Evolutionary conservation across 169 alveolate species (phyloP).

Genomic region (Toxoplasma gondii): DNA sequence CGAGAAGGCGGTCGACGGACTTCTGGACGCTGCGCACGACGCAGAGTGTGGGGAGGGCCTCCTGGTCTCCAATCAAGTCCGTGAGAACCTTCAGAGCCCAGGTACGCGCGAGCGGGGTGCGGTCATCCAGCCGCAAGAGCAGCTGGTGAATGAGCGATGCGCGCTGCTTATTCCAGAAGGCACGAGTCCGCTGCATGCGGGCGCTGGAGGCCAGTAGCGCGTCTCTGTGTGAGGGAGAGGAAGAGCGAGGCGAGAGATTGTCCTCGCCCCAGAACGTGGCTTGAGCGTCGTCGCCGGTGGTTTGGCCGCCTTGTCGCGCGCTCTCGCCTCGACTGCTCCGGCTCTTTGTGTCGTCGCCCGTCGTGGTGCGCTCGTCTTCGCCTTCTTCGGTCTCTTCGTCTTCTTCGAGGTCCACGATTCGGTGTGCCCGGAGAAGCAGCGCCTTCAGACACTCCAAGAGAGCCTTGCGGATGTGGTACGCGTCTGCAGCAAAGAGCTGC

Average conservation of each 20-base stretch:
- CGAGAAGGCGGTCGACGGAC: conserved; percentile 10
- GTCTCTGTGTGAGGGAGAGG: not conserved
- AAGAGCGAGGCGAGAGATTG: no score
- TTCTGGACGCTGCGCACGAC: conserved; percentile 12
- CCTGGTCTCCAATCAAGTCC: conserved; percentile 33
- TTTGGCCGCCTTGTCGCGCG: not conserved
- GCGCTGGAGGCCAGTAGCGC: not conserved
- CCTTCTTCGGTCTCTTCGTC: not conserved
- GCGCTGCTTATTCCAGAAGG: conserved; percentile 43
- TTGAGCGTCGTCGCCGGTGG: not conserved
- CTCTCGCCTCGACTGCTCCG: conserved; percentile 46
- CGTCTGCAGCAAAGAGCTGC: conserved; percentile 49
- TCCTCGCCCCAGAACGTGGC: not conserved
- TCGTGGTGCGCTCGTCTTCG: not conserved
- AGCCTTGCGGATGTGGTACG: conserved; percentile 33
- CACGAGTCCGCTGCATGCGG: not conserved
- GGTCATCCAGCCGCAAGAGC: conserved; percentile 44
- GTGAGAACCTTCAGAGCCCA: conserved; percentile 39
- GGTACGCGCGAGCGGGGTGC: conserved; percentile 42
- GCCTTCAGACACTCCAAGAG: conserved; percentile 7
- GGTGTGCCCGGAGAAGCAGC: conserved; percentile 29
- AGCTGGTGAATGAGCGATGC: conserved; percentile 23
- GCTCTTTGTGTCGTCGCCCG: not conserved
- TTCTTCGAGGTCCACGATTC: not conserved
- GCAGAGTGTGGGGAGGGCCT: conserved; percentile 13